A percentile compares a stretch with the other conserved stretches of the same genome.
Evolutionary conservation across 1,284 basidiomycete genomes (phyloP).

Genomic region (Cutaneotrichosporon cutaneum): DNA sequence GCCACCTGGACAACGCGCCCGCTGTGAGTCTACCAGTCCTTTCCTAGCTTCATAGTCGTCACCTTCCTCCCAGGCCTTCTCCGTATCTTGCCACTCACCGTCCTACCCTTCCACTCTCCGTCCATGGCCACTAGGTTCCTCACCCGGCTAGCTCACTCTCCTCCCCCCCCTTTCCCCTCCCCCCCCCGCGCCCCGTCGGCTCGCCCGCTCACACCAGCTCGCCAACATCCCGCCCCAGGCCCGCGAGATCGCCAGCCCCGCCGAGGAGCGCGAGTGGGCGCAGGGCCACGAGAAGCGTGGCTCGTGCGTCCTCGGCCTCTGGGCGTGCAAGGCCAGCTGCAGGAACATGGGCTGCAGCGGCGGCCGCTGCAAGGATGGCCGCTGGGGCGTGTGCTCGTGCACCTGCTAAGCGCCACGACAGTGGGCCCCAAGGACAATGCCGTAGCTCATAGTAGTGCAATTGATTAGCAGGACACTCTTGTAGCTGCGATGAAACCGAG

Average conservation of each 20-base stretch:
- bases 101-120: too few relatives aligned
- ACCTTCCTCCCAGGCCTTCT: not conserved
- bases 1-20: not conserved
- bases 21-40: not conserved
- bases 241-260: not conserved
- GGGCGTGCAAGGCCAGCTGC: not conserved
- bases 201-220: not conserved
- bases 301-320: not conserved
- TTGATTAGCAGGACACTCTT: too few relatives aligned
- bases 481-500: too few relatives aligned
- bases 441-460: not conserved
- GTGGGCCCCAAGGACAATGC: not conserved
- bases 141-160: too few relatives aligned
- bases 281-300: not conserved
- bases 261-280: too few relatives aligned
- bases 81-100: too few relatives aligned
- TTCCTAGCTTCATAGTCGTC: too few relatives aligned
- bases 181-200: too few relatives aligned
- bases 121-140: too few relatives aligned
- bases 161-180: too few relatives aligned
- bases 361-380: not conserved
- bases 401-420: not conserved
- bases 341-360: not conserved
- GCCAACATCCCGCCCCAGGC: not conserved
- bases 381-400: not conserved